phyloP scores from a whole-genome alignment of 352 stramenopile species.

The Phytophthora pini region DNA sequence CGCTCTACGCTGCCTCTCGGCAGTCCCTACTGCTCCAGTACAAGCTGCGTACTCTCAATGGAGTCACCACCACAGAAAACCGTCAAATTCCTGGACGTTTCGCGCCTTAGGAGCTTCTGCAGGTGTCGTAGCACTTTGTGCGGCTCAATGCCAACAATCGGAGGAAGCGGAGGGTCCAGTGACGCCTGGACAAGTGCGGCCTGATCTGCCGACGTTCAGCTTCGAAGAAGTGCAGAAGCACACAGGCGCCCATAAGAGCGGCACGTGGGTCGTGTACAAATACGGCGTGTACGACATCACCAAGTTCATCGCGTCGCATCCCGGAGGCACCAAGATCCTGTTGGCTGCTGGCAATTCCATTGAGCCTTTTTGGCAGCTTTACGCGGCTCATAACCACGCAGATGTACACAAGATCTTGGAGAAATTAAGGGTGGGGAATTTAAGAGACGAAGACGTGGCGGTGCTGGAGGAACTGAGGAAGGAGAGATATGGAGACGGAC shows the following conservation, averaged over 20 bases:
- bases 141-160: constrained; percentile 30
- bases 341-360: constrained; percentile 88
- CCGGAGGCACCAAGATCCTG: constrained; percentile 91
- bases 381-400: constrained; percentile 94
- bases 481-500: constrained; percentile 87
- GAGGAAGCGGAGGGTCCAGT: constrained; percentile 15
- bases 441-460: constrained; percentile 88
- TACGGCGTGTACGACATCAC: constrained; percentile 98
- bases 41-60: constrained; percentile 5
- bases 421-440: constrained; percentile 90
- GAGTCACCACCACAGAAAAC: not conserved
- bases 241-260: constrained; percentile 69
- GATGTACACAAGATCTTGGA: constrained; percentile 94
- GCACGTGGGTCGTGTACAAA: constrained; percentile 94
- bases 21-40: not conserved
- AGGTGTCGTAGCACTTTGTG: constrained; percentile 14
- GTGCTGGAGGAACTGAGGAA: constrained; percentile 87
- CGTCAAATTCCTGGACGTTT: constrained; percentile 6
- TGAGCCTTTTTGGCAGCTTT: constrained; percentile 96
- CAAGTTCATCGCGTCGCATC: constrained; percentile 95
- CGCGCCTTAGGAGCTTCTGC: constrained; percentile 10
- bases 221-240: constrained; percentile 79
- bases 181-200: constrained; percentile 42
- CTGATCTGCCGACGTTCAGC: constrained; percentile 65
- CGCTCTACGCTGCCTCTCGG: constrained; percentile 9